Percentiles rank a stretch among this genome's conserved stretches.
These are phyloP conservation scores for Allium cepa DNA, from an alignment of 106 monocot species.

Conservation along the genomic window DNA sequence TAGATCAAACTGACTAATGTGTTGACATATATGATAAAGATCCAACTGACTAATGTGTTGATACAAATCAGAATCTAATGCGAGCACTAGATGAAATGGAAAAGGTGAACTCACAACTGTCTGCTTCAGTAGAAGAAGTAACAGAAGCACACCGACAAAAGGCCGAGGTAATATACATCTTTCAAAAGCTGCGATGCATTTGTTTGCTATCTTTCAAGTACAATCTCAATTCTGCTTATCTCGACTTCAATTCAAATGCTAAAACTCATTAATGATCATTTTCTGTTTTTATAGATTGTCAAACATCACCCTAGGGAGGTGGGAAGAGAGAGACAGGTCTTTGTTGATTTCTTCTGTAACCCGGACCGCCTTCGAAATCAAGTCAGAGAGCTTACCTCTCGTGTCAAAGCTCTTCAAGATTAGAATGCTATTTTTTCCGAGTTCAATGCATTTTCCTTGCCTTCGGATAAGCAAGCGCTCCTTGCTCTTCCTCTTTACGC, in stretches of 20 bases:
- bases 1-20: no score
- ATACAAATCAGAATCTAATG: conserved; percentile 44
- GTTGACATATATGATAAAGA: no score
- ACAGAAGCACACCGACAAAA: conserved; percentile 78
- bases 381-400: conserved; percentile 73
- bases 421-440: conserved; percentile 3
- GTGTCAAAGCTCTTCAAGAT: conserved; percentile 54
- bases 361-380: conserved; percentile 85
- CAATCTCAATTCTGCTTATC: no score
- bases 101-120: conserved; percentile 76
- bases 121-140: conserved; percentile 81
- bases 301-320: conserved; percentile 86
- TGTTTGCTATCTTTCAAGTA: no score
- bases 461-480: no score
- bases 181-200: no score
- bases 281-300: conserved; percentile 50
- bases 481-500: no score
- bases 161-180: conserved; percentile 55
- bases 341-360: conserved; percentile 97
- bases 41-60: no score
- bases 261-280: no score
- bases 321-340: conserved; percentile 81
- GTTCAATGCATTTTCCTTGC: no score
- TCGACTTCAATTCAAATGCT: no score
- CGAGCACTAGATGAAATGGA: conserved; percentile 94